A percentile compares a stretch with the other conserved stretches of the same genome.
phyloP scores from a whole-genome alignment of 1,139 yeast species.

The Yamadazyma diospyri region DNA sequence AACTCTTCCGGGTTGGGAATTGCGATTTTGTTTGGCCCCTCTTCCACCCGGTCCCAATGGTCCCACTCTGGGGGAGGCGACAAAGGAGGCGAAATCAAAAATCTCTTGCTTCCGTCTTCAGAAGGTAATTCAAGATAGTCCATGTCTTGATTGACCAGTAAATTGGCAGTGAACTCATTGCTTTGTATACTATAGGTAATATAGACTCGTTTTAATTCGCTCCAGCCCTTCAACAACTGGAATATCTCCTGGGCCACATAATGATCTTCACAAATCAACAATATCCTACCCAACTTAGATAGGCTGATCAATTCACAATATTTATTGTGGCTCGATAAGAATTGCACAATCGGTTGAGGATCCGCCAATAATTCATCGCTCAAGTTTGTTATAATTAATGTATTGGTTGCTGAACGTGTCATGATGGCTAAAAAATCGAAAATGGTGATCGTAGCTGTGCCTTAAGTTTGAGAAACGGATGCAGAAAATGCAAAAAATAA shows the following conservation, averaged over 20 bases:
- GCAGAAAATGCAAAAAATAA: constrained; percentile 23
- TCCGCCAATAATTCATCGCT: constrained; percentile 19
- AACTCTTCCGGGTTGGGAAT: constrained; percentile 40
- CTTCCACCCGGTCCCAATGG: constrained; percentile 42
- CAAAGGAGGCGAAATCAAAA: constrained; percentile 46
- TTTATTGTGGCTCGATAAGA: constrained; percentile 22
- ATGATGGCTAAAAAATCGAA: neutral
- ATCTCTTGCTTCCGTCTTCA: constrained; percentile 37
- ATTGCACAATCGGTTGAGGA: constrained; percentile 24
- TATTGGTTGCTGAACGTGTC: constrained; percentile 31
- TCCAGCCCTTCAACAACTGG: constrained; percentile 15
- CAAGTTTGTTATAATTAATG: constrained; percentile 38
- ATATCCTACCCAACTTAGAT: constrained; percentile 31
- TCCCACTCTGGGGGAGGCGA: constrained; percentile 49
- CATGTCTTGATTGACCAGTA: constrained; percentile 12
- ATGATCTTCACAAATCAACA: constrained; percentile 30
- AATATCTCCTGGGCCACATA: constrained; percentile 22
- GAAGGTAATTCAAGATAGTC: constrained; percentile 42
- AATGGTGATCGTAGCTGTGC: neutral
- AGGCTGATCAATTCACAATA: constrained; percentile 35
- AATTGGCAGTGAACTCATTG: constrained; percentile 20
- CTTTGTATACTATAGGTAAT: constrained; percentile 35
- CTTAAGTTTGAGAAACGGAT: neutral
- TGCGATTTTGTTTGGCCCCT: constrained; percentile 37
- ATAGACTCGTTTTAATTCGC: constrained; percentile 17